These are phyloP conservation scores for Arthroderma uncinatum DNA, from an alignment of 2,329 filamentous ascomycete genomes.

Conservation along the genomic window DNA sequence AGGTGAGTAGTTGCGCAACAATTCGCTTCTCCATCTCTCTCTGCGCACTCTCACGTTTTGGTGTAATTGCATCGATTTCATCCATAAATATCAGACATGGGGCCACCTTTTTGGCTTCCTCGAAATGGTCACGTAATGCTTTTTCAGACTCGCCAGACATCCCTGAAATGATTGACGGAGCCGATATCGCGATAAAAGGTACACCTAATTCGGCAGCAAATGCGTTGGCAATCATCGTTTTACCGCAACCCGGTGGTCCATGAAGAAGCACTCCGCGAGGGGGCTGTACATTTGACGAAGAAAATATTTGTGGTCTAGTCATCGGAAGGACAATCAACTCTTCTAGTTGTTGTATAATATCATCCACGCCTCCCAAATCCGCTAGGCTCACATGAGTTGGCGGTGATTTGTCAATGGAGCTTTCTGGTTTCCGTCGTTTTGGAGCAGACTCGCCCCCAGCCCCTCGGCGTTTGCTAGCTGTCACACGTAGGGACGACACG, in stretches of 20 bases:
- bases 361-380: slow-evolving; percentile 66
- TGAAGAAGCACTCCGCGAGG: slow-evolving; percentile 67
- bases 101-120: slow-evolving; percentile 73
- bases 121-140: slow-evolving; percentile 72
- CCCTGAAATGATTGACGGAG: slow-evolving; percentile 68
- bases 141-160: slow-evolving; percentile 88
- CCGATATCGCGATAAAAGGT: slow-evolving; percentile 71
- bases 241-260: slow-evolving; percentile 75
- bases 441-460: slow-evolving; percentile 54
- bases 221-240: slow-evolving; percentile 72
- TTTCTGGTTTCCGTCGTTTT: slow-evolving; percentile 53
- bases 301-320: slow-evolving; percentile 54
- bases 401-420: slow-evolving; percentile 50
- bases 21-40: slow-evolving; percentile 85
- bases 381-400: slow-evolving; percentile 56
- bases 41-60: slow-evolving; percentile 70
- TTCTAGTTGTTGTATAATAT: slow-evolving; percentile 57
- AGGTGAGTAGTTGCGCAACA: slow-evolving; percentile 68
- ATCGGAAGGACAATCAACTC: slow-evolving; percentile 64
- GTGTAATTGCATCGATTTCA: slow-evolving; percentile 82
- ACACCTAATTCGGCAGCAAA: slow-evolving; percentile 65
- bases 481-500: slow-evolving; percentile 21
- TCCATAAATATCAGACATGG: slow-evolving; percentile 88
- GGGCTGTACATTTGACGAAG: slow-evolving; percentile 54
- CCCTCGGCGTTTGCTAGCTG: slow-evolving; percentile 45